These are phyloP conservation scores for Oehlia diaphana DNA, from an alignment of 192 early-diverging fungal genomes.

Conservation along the genomic window DNA sequence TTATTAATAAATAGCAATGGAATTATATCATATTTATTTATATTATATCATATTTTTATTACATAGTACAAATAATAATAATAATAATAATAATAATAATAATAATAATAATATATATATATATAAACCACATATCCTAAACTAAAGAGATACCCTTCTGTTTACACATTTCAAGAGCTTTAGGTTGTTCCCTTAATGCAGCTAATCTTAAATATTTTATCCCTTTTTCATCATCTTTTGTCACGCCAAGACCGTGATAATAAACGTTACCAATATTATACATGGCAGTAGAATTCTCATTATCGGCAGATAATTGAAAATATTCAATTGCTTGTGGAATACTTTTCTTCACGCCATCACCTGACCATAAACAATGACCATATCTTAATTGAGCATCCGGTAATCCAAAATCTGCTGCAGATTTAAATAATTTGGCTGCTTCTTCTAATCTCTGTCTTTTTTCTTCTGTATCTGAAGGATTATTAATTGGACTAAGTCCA, in stretches of 20 bases:
- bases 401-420: conserved; percentile 11
- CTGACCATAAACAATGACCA: conserved; percentile 24
- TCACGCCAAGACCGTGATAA: conserved; percentile 18
- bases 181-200: conserved; percentile 11
- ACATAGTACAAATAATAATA: too few species aligned
- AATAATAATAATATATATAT: too few species aligned
- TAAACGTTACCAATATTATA: conserved; percentile 29
- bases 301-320: conserved; percentile 19
- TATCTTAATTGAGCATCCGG: conserved; percentile 22
- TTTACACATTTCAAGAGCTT: conserved; percentile 18
- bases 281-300: conserved; percentile 25
- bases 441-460: conserved; percentile 5
- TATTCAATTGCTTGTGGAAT: conserved; percentile 10
- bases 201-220: conserved; percentile 24
- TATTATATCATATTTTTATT: too few species aligned
- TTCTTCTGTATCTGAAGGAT: neutral
- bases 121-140: neutral
- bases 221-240: conserved; percentile 10
- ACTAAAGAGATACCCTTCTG: conserved; percentile 5
- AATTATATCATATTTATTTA: too few species aligned
- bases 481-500: neutral
- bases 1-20: too few species aligned
- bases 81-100: too few species aligned
- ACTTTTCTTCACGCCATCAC: neutral
- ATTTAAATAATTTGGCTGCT: conserved; percentile 22